Base-by-base conservation (phyloP, 306 rosid species). In the Begonia masoniana region DNA sequence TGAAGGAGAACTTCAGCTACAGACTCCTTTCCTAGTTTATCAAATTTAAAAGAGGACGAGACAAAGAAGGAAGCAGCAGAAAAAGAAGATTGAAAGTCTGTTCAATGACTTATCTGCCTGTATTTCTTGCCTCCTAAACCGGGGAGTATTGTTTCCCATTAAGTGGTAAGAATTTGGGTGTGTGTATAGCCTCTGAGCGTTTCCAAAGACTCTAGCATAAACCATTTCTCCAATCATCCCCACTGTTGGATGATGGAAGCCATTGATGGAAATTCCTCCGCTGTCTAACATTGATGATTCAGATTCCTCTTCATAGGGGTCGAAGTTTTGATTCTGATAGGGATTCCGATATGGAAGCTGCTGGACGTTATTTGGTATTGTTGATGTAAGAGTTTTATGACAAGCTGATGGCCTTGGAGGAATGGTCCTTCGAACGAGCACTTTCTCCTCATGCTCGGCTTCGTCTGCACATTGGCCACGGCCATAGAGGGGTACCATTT, bases 391-490 rank as follows among this genome's bases (percentile, higher is more conserved):
- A 56, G 52, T 74, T 43, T 61, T 58, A 53, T 78, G 61, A 13
- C 67, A 76, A 41, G 96, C 95, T 19, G 84, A 36, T 58, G 99
- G 99, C 55, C 99, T 75, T 9, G 93, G 96, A 7, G 99, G 99
- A 41, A 77, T 60, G 6, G 36, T 69, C 57, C 72, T 81, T 54
- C 43, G 15, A 50, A 23, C 17, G n/a, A 64, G 41, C 15, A 82
- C 54, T 64, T 74, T 72, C 9, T 57, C 70, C 51, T 69, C 78
- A 0, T 12, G 51, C 54, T 57, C 68, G 13, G 58, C 12, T 54
- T 71, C 78, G 13, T 71, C 43, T 5, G 68, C 43, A 43, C 67
- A 12, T 47, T 74, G 77, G 61, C 95, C 91, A 7, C 93, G 77
- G 54, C 88, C 94, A 13, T 83, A 92, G 9, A 92, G 74, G 10